These are phyloP conservation scores for Silene uniflora DNA, from an alignment of 148 eudicot species.

Conservation along the genomic window DNA sequence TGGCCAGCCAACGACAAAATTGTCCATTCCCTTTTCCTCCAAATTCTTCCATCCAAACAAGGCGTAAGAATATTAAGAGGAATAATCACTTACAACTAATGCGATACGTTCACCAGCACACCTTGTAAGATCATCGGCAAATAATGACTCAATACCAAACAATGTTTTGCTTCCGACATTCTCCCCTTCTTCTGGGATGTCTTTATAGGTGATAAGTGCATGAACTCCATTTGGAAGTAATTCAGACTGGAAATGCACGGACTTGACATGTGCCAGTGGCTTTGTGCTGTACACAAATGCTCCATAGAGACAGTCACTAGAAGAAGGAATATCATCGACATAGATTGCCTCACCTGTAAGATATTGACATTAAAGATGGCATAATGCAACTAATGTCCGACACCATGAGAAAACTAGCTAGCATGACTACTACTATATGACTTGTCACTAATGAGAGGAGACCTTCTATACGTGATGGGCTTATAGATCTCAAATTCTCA, in stretches of 20 bases:
- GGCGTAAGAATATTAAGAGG: background rate
- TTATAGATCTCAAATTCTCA: no score
- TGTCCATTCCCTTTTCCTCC: no score
- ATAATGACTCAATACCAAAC: constrained; percentile 61
- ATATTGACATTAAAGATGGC: background rate
- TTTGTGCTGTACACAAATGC: constrained; percentile 85
- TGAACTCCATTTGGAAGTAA: constrained; percentile 43
- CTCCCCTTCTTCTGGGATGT: constrained; percentile 72
- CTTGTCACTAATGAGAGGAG: no score
- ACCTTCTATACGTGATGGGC: no score
- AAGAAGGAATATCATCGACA: constrained; percentile 96
- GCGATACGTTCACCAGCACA: constrained; percentile 81
- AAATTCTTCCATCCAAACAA: no score
- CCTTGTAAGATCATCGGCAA: constrained; percentile 70
- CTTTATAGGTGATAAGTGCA: constrained; percentile 51
- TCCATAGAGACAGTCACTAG: constrained; percentile 76
- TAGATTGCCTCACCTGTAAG: constrained; percentile 89
- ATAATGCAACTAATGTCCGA: background rate
- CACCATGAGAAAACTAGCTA: background rate
- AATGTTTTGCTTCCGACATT: constrained; percentile 51
- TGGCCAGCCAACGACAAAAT: no score
- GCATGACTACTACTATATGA: background rate
- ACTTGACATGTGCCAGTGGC: constrained; percentile 65
- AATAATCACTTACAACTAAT: constrained; percentile 53
- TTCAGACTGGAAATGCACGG: constrained; percentile 42